phyloP scores from a whole-genome alignment of 2,329 filamentous ascomycete species.

The Bipolaris gigantea region DNA sequence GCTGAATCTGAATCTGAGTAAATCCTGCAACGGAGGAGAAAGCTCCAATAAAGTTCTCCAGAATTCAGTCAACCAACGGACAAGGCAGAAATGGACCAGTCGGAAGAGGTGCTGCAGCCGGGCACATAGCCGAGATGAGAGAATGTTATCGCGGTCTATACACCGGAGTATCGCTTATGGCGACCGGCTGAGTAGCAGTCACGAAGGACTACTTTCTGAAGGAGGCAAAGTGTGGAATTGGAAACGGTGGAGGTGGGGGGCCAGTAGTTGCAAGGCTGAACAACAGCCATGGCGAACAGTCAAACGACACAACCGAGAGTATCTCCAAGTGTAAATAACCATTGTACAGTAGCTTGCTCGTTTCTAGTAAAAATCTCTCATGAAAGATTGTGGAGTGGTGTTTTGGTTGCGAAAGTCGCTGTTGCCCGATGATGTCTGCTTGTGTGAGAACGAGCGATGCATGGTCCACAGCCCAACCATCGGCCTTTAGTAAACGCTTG shows the following conservation, averaged over 20 bases:
- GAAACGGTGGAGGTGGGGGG: not conserved
- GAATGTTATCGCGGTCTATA: not conserved
- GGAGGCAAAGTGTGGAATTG: not conserved
- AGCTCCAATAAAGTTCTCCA: not conserved
- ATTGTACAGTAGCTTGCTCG: not conserved
- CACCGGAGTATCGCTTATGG: not conserved
- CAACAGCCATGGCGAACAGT: no score
- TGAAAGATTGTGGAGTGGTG: not conserved
- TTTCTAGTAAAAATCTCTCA: not conserved
- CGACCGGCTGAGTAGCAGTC: not conserved
- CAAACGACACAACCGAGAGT: not conserved
- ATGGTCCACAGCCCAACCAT: not conserved
- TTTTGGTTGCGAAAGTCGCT: not conserved
- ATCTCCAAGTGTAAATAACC: not conserved
- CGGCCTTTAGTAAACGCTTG: no score
- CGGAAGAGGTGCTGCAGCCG: not conserved
- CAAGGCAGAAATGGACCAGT: not conserved
- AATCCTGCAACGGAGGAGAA: not conserved
- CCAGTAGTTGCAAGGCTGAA: not conserved
- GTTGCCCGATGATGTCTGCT: not conserved
- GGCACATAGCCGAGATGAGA: not conserved
- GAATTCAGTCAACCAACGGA: not conserved
- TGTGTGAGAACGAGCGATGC: not conserved
- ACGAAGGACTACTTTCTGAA: not conserved
- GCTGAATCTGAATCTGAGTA: not conserved